A percentile compares a stretch with the other conserved stretches of the same genome.
Conservation (phyloP, 1,139 yeast genomes). For the Eremothecium cymbalariae region DNA sequence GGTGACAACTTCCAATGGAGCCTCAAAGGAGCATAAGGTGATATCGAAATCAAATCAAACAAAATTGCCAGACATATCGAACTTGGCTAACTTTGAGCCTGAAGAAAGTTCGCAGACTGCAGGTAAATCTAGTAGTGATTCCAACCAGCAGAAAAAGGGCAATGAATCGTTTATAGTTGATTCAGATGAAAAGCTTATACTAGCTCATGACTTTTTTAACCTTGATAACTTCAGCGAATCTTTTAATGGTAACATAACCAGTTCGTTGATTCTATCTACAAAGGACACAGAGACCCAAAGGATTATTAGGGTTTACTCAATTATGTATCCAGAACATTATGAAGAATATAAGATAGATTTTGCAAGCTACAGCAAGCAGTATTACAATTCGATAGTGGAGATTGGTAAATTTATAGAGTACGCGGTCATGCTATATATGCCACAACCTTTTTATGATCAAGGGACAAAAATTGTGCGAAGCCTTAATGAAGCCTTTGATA, state of each 20-base stretch:
- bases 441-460: conserved; percentile 35
- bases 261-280: conserved; percentile 6
- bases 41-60: no score
- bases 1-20: background rate
- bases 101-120: no score
- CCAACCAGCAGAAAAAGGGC: no score
- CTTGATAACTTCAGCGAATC: conserved; percentile 9
- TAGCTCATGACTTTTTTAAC: conserved; percentile 18
- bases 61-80: no score
- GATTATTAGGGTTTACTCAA: conserved; percentile 21
- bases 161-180: background rate
- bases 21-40: background rate
- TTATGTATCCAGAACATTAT: conserved; percentile 24
- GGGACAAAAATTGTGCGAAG: conserved; percentile 41
- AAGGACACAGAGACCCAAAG: conserved; percentile 11
- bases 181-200: conserved; percentile 1
- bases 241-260: conserved; percentile 1
- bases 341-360: conserved; percentile 30
- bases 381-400: conserved; percentile 61
- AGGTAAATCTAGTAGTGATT: no score
- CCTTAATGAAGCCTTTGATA: conserved; percentile 37
- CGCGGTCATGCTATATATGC: conserved; percentile 39
- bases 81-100: no score
- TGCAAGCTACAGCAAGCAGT: conserved; percentile 10
- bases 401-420: conserved; percentile 54